Evolutionary conservation across 805 yeast species (phyloP).

Genomic region (Kodamaea restingae): DNA sequence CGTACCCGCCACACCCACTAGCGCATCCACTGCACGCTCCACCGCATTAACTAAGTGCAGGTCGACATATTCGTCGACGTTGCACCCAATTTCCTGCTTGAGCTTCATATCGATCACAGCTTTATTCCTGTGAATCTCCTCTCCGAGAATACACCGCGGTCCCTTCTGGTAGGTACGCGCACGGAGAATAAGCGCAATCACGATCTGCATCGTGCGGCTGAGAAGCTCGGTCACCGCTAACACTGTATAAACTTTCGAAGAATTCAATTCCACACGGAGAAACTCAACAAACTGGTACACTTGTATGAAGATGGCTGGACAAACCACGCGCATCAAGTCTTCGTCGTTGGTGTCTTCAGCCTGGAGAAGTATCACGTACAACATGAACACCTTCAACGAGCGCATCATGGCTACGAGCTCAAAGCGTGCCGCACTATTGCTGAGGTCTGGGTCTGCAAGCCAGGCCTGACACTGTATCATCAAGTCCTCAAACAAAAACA

Average conservation of each 20-base stretch:
- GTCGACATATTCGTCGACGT: slow-evolving; percentile 10
- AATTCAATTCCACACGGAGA: slow-evolving; percentile 4
- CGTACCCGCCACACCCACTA: slow-evolving; percentile 10
- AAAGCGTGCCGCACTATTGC: slow-evolving; percentile 11
- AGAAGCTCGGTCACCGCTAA: slow-evolving; percentile 27
- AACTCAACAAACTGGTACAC: slow-evolving; percentile 12
- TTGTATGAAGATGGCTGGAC: slow-evolving; percentile 18
- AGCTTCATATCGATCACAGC: slow-evolving; percentile 6
- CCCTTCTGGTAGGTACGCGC: slow-evolving; percentile 10
- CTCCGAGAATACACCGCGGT: slow-evolving; percentile 10
- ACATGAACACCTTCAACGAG: slow-evolving; percentile 27
- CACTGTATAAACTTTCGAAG: slow-evolving; percentile 19
- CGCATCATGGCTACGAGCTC: slow-evolving; percentile 22
- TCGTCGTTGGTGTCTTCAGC: slow-evolving; percentile 27
- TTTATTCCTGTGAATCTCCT: slow-evolving; percentile 5
- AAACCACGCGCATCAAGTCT: slow-evolving; percentile 9
- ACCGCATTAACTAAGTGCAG: slow-evolving; percentile 11
- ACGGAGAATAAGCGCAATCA: slow-evolving; percentile 31
- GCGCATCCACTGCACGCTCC: slow-evolving; percentile 11
- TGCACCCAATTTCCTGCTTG: slow-evolving; percentile 7
- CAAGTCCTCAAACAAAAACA: slow-evolving; percentile 19
- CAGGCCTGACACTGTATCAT: slow-evolving; percentile 24
- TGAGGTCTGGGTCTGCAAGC: slow-evolving; percentile 18
- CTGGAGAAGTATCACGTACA: slow-evolving; percentile 31
- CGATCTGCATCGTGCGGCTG: slow-evolving; percentile 27